Base-by-base conservation (phyloP, 2,329 filamentous ascomycete species). In the Penicillium sp. region DNA sequence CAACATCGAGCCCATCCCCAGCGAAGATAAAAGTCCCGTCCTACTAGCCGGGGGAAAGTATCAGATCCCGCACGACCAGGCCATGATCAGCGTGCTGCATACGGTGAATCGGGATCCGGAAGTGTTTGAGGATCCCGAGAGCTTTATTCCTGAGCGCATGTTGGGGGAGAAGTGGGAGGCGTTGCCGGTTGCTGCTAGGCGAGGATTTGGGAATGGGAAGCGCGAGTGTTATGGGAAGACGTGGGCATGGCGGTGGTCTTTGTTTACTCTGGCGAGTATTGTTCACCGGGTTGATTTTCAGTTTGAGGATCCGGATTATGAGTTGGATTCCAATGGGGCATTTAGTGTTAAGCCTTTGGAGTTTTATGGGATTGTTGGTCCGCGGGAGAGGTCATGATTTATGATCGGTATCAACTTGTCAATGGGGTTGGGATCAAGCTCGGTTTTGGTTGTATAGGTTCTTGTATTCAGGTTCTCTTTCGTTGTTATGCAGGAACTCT, bases 141-240 rank as follows among this genome's bases (percentile, higher is more conserved):
- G 83, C n/a, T 91, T 89, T 73, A 80, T 78, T 52, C 88, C 89
- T 0, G 88, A 91, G 66, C 80, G 88, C 11, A 89, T 91, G 85
- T 69, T 87, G 0, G 85, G 88, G 33, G 87, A 87, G n/a, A 80
- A 81, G 26, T 91, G 89, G 66, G 82, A 83, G 58, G 81, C 81
- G 40, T 77, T 88, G 21, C 86, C 83, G 16, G 81, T 81, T 28
- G 83, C 83, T 54, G 79, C 79, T 31, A 87, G 83, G 84, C 88
- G 89, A 55, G 67, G 89, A 5, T 92, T 91, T 63, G 89, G 89
- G 1, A 88, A 88, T 55, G 88, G 88, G 3, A 78, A 81, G 54
- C 76, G 89, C 48, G 85, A 77, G 1, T 92, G 88, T 62, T 90
- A 91, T 56, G 89, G 89, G 2, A 76, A 87, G 3, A 78, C 82